Percentiles rank a stretch among this genome's conserved stretches.
These are phyloP conservation scores for Discostella stelligeroides DNA, from an alignment of 108 stramenopile genomes.

Conservation along the genomic window DNA sequence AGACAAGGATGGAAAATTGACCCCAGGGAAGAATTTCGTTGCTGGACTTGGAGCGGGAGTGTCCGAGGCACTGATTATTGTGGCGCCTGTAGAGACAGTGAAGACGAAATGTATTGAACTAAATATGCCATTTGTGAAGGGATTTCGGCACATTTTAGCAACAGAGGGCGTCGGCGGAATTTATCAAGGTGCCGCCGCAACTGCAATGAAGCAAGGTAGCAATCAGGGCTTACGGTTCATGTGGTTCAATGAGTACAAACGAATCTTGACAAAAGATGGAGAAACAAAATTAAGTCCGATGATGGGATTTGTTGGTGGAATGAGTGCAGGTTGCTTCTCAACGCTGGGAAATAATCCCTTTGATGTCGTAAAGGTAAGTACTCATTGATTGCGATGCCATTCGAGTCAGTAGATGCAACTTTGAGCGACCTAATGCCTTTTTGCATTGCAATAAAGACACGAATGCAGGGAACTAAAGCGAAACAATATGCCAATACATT, in stretches of 20 bases:
- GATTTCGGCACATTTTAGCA: slow-evolving; percentile 81
- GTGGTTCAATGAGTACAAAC: slow-evolving; percentile 98
- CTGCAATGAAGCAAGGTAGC: slow-evolving; percentile 95
- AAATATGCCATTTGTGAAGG: slow-evolving; percentile 84
- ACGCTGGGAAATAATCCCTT: slow-evolving; percentile 96
- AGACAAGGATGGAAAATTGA: slow-evolving; percentile 87
- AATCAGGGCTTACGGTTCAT: slow-evolving; percentile 98
- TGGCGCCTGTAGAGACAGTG: slow-evolving; percentile 97
- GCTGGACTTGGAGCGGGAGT: slow-evolving; percentile 96
- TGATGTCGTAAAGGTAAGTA: slow-evolving; percentile 94
- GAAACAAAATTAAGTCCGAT: slow-evolving; percentile 77
- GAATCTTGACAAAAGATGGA: slow-evolving; percentile 76
- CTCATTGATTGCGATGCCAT: too few species aligned
- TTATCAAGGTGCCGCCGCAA: slow-evolving; percentile 93
- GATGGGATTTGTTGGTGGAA: slow-evolving; percentile 92
- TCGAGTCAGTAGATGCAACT: too few species aligned
- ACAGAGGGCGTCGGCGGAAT: slow-evolving; percentile 93
- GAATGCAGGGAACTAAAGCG: slow-evolving; percentile 96
- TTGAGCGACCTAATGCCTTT: too few species aligned
- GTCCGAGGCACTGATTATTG: slow-evolving; percentile 89
- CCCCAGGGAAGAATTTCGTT: slow-evolving; percentile 86
- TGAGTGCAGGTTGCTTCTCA: slow-evolving; percentile 96
- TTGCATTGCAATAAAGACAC: slow-evolving; percentile 52
- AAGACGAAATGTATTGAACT: slow-evolving; percentile 97
- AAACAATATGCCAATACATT: slow-evolving; percentile 82